Percentiles rank a stretch among this genome's conserved stretches.
These are phyloP conservation scores for Erodium maritimum DNA, from an alignment of 345 rosid species.

Conservation along the genomic window DNA sequence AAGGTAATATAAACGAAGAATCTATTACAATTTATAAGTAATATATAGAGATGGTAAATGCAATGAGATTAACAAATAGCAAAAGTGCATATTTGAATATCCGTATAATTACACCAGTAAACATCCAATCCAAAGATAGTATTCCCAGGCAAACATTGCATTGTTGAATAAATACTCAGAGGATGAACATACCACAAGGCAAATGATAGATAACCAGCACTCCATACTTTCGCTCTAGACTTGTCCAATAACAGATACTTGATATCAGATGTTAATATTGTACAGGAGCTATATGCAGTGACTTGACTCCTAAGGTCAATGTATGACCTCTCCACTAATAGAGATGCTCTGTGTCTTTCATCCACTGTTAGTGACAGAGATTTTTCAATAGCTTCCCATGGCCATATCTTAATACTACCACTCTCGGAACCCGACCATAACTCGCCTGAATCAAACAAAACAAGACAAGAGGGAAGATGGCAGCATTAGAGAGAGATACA, in stretches of 20 bases:
- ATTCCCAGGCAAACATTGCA: no score
- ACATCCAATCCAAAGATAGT: no score
- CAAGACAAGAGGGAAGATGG: background rate
- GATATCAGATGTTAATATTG: slow-evolving; percentile 72
- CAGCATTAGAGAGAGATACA: no score
- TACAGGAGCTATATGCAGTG: slow-evolving; percentile 64
- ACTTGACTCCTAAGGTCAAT: slow-evolving; percentile 93
- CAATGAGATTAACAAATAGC: no score
- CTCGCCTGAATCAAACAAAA: slow-evolving; percentile 47
- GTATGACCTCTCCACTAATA: slow-evolving; percentile 81
- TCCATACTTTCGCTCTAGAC: slow-evolving; percentile 76
- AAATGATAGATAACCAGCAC: slow-evolving; percentile 59
- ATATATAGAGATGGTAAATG: no score
- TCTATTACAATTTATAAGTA: no score
- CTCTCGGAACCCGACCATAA: slow-evolving; percentile 92
- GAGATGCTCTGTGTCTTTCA: slow-evolving; percentile 92
- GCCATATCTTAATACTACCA: slow-evolving; percentile 76
- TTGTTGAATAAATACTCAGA: background rate
- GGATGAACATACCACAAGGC: slow-evolving; percentile 59
- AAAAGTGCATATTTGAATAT: no score
- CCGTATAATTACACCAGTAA: no score
- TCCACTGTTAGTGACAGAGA: slow-evolving; percentile 73
- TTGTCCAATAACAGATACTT: slow-evolving; percentile 66
- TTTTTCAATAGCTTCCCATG: slow-evolving; percentile 92
- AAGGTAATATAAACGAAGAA: no score